These are phyloP conservation scores for Ogataea trehalophila DNA, from an alignment of 805 yeast species.

Conservation along the genomic window DNA sequence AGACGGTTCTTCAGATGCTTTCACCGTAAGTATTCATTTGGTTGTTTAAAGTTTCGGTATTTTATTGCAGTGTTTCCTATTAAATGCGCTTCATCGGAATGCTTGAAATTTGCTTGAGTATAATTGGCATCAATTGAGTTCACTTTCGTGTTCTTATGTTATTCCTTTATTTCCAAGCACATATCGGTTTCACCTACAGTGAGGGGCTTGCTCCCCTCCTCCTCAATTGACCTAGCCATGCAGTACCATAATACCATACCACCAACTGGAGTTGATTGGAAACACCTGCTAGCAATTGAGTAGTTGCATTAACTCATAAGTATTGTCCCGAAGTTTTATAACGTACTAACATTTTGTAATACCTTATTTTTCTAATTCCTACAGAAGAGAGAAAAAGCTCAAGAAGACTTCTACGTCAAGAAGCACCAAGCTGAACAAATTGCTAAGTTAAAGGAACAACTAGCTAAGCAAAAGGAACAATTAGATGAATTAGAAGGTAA, in stretches of 20 bases:
- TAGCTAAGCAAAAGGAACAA: constrained; percentile 67
- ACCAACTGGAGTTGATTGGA: too few relatives aligned
- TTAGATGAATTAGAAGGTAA: constrained; percentile 46
- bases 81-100: not conserved
- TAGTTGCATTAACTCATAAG: too few relatives aligned
- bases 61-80: constrained; percentile 16
- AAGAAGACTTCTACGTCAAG: constrained; percentile 79
- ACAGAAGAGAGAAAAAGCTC: constrained; percentile 86
- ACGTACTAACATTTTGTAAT: constrained; percentile 15
- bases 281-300: too few relatives aligned
- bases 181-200: too few relatives aligned
- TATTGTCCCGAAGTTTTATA: too few relatives aligned
- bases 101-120: too few relatives aligned
- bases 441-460: constrained; percentile 66
- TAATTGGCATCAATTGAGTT: too few relatives aligned
- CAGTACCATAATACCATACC: too few relatives aligned
- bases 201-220: too few relatives aligned
- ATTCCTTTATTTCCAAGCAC: too few relatives aligned
- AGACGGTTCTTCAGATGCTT: constrained; percentile 51
- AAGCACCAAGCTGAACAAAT: constrained; percentile 89
- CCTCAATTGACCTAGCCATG: too few relatives aligned
- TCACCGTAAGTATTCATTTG: constrained; percentile 39
- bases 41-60: constrained; percentile 13
- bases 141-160: too few relatives aligned
- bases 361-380: not conserved